Evolutionary conservation across 2,329 filamentous ascomycete genomes (phyloP).

Genomic region (Alternaria arbusti): DNA sequence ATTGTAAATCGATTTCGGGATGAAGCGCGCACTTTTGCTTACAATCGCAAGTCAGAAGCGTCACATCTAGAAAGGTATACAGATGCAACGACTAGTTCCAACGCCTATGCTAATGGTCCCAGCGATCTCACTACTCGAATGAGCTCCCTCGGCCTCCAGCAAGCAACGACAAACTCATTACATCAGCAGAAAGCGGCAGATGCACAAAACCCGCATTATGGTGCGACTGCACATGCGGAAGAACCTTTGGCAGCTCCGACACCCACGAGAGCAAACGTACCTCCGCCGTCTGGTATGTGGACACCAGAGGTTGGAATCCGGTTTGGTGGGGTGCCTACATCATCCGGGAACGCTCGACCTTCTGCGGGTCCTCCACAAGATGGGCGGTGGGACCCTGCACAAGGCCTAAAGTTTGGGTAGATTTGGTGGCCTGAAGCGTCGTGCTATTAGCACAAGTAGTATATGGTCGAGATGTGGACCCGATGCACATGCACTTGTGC

Average conservation of each 20-base stretch:
- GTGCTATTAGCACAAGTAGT: neutral
- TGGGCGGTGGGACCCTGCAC: conserved; percentile 49
- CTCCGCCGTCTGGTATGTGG: conserved; percentile 68
- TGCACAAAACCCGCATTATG: conserved; percentile 66
- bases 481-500: conserved; percentile 1
- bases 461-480: neutral
- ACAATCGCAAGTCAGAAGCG: conserved; percentile 81
- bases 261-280: conserved; percentile 48
- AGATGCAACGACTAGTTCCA: neutral
- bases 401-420: conserved; percentile 50
- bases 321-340: conserved; percentile 62
- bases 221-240: conserved; percentile 52
- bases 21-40: conserved; percentile 77
- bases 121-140: conserved; percentile 67
- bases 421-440: neutral
- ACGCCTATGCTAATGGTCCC: conserved; percentile 11
- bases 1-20: conserved; percentile 88
- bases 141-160: conserved; percentile 61
- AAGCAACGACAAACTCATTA: conserved; percentile 49
- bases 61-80: conserved; percentile 76
- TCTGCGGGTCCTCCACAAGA: conserved; percentile 44
- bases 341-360: conserved; percentile 39
- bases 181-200: conserved; percentile 57
- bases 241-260: conserved; percentile 61
- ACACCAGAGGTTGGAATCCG: conserved; percentile 80